These are phyloP conservation scores for Xylaria sp. DNA, from an alignment of 2,329 filamentous ascomycete species.

Conservation along the genomic window DNA sequence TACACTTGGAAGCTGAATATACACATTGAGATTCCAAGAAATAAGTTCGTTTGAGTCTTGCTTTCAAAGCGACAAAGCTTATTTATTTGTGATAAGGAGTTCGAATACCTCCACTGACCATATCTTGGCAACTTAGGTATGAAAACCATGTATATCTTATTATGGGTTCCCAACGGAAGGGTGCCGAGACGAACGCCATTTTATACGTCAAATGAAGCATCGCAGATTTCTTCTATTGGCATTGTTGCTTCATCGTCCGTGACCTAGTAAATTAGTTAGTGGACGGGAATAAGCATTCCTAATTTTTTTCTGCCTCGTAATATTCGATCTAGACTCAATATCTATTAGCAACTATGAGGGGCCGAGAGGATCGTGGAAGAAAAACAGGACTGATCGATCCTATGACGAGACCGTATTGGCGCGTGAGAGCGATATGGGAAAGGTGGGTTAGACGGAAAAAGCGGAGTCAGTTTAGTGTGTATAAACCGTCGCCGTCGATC, in stretches of 20 bases:
- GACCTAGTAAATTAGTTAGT: background rate
- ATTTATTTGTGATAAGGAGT: constrained; percentile 1
- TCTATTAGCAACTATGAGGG: constrained; percentile 21
- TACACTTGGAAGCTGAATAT: constrained; percentile 21
- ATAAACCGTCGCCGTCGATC: constrained; percentile 7
- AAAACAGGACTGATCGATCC: constrained; percentile 23
- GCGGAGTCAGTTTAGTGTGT: constrained; percentile 23
- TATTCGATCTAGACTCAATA: constrained; percentile 22
- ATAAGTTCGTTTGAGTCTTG: constrained; percentile 3
- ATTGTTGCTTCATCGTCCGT: background rate
- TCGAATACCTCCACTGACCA: constrained; percentile 1
- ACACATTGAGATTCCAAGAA: constrained; percentile 17
- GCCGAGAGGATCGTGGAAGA: constrained; percentile 6
- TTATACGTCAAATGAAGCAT: constrained; percentile 21
- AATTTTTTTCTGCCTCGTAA: background rate
- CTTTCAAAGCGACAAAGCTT: background rate
- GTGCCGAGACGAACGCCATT: background rate
- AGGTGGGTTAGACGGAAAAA: constrained; percentile 31
- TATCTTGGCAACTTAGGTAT: background rate
- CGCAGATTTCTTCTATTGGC: background rate
- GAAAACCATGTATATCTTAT: background rate
- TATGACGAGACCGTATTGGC: constrained; percentile 27
- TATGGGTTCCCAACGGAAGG: background rate
- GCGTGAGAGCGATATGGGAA: constrained; percentile 6
- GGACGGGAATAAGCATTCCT: constrained; percentile 33